Percentiles rank a stretch among this genome's conserved stretches.
Evolutionary conservation across 169 alveolate genomes (phyloP).

Genomic region (Plasmodium vivax): DNA sequence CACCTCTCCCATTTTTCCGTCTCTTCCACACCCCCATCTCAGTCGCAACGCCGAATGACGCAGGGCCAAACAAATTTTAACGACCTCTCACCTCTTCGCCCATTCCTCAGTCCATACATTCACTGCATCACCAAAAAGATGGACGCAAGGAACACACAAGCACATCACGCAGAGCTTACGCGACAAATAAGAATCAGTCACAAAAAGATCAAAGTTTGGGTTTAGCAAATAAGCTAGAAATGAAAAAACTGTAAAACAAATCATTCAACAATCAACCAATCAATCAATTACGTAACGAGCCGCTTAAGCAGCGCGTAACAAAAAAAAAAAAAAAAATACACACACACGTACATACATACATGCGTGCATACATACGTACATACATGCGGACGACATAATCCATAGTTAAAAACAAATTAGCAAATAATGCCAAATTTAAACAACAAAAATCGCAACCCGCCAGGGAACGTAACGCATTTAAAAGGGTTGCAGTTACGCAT

Average conservation of each 20-base stretch:
- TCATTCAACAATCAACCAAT: not conserved
- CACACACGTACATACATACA: not conserved
- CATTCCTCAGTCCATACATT: not conserved
- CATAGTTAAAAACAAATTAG: not conserved
- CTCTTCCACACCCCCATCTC: not conserved
- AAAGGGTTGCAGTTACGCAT: not conserved
- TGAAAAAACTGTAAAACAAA: not conserved
- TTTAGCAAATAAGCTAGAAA: slow-evolving; percentile 38
- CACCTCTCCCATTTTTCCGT: not conserved
- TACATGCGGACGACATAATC: not conserved
- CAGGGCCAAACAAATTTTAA: not conserved
- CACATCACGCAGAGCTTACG: not conserved
- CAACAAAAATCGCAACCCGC: not conserved
- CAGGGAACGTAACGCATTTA: not conserved
- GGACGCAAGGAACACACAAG: not conserved
- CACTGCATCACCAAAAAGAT: not conserved
- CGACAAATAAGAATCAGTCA: slow-evolving; percentile 10
- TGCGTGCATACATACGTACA: not conserved
- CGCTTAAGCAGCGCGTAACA: not conserved
- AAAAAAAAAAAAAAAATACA: not conserved
- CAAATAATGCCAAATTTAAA: not conserved
- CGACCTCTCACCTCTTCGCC: not conserved
- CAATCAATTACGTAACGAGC: not conserved
- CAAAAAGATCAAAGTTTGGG: not conserved
- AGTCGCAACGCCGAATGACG: not conserved